A percentile compares a stretch with the other conserved stretches of the same genome.
These are phyloP conservation scores for Elsinoe australis DNA, from an alignment of 2,329 filamentous ascomycete species.

Conservation along the genomic window DNA sequence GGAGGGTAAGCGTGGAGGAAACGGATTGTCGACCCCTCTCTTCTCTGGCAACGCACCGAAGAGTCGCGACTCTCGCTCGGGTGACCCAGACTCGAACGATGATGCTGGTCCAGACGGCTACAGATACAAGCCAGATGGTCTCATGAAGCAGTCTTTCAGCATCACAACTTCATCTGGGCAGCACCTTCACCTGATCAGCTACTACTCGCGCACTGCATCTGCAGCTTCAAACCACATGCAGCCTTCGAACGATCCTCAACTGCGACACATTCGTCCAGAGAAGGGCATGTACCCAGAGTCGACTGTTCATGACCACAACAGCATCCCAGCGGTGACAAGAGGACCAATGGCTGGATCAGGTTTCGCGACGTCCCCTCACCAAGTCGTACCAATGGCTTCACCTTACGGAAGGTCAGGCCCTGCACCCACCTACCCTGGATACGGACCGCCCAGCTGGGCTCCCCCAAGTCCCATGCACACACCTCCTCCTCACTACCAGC, in stretches of 20 bases:
- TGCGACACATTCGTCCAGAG: slow-evolving; percentile 74
- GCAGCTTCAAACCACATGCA: slow-evolving; percentile 66
- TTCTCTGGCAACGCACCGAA: slow-evolving; percentile 28
- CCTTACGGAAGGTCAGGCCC: slow-evolving; percentile 32
- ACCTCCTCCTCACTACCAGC: slow-evolving; percentile 31
- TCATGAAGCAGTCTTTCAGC: slow-evolving; percentile 99
- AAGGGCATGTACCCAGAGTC: slow-evolving; percentile 98
- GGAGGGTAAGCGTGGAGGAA: slow-evolving; percentile 91
- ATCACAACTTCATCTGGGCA: slow-evolving; percentile 87
- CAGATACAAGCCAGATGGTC: slow-evolving; percentile 86
- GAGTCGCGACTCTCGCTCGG: slow-evolving; percentile 66
- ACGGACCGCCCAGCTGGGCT: slow-evolving; percentile 32
- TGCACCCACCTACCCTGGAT: slow-evolving; percentile 34
- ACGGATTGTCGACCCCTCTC: slow-evolving; percentile 51
- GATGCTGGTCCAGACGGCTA: slow-evolving; percentile 74
- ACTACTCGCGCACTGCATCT: slow-evolving; percentile 76
- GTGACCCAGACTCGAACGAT: slow-evolving; percentile 76
- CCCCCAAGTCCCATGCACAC: slow-evolving; percentile 39
- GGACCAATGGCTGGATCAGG: slow-evolving; percentile 57
- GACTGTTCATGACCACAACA: slow-evolving; percentile 76
- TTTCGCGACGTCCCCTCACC: slow-evolving; percentile 43
- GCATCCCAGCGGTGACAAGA: slow-evolving; percentile 71
- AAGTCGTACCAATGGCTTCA: slow-evolving; percentile 49
- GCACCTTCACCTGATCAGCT: slow-evolving; percentile 95
- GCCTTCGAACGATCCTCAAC: slow-evolving; percentile 68